These are phyloP conservation scores for Dothideomycetes sp. DNA, from an alignment of 2,329 filamentous ascomycete genomes.

Conservation along the genomic window DNA sequence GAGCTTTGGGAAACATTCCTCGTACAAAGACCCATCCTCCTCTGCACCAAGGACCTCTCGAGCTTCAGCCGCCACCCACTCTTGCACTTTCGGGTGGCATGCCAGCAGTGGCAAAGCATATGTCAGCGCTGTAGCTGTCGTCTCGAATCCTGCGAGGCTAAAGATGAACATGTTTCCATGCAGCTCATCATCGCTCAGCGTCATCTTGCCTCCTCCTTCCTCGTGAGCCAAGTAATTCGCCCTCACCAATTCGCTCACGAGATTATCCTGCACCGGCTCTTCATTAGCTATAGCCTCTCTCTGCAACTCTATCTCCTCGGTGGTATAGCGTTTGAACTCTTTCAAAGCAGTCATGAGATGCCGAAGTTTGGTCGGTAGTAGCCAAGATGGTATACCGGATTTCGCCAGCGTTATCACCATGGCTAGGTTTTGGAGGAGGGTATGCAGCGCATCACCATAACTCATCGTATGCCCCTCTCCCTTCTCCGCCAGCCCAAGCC, in stretches of 20 bases:
- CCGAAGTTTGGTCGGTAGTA: conserved; percentile 14
- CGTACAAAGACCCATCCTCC: no score
- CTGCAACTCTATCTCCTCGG: conserved; percentile 1
- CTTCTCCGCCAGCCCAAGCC: not conserved
- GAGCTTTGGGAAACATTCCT: conserved; percentile 32
- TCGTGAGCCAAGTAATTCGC: not conserved
- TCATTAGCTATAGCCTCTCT: not conserved
- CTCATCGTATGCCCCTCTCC: not conserved
- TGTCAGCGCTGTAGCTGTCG: conserved; percentile 38
- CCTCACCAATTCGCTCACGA: not conserved
- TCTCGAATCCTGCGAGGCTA: conserved; percentile 37
- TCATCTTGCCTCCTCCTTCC: not conserved
- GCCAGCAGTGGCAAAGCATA: conserved; percentile 36
- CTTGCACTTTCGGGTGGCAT: conserved; percentile 37
- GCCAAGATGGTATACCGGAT: conserved; percentile 3
- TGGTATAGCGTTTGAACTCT: conserved; percentile 12
- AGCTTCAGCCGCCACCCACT: conserved; percentile 42
- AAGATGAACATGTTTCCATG: conserved; percentile 37
- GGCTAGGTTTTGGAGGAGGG: no score
- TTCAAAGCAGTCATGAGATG: conserved; percentile 17
- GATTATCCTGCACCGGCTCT: not conserved
- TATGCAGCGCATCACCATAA: not conserved
- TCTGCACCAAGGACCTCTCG: conserved; percentile 21
- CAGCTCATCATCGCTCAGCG: conserved; percentile 28
- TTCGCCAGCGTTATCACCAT: not conserved